A percentile compares a stretch with the other conserved stretches of the same genome.
phyloP scores from a whole-genome alignment of 2,329 filamentous ascomycete species.

The Fusarium sp. region DNA sequence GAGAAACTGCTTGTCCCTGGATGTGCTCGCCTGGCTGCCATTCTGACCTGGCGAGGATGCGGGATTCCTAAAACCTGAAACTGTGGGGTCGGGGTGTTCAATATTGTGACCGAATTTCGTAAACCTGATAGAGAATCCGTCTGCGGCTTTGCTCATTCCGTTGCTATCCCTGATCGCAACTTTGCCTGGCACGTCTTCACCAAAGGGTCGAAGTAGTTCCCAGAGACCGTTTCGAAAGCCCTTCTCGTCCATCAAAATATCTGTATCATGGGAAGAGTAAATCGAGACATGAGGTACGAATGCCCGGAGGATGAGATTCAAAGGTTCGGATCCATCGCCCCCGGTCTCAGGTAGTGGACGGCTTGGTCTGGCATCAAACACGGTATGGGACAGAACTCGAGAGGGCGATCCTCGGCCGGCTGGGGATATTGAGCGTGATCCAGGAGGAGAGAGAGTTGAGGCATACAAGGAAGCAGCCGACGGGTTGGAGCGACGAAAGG shows the following conservation, averaged over 20 bases:
- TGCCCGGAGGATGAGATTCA: constrained; percentile 78
- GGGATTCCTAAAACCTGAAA: constrained; percentile 43
- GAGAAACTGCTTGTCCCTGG: constrained; percentile 52
- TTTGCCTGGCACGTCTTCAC: constrained; percentile 86
- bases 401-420: constrained; percentile 68
- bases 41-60: constrained; percentile 53
- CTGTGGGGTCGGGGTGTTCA: constrained; percentile 59
- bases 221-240: constrained; percentile 85
- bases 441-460: constrained; percentile 73
- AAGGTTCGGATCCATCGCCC: constrained; percentile 62
- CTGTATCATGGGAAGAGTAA: constrained; percentile 86
- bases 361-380: constrained; percentile 61
- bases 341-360: constrained; percentile 57
- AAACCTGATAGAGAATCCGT: constrained; percentile 92
- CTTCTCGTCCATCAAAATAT: constrained; percentile 82
- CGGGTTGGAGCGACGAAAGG: constrained; percentile 65
- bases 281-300: constrained; percentile 92
- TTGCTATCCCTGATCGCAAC: constrained; percentile 91
- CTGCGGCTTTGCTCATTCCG: constrained; percentile 82
- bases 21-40: constrained; percentile 42
- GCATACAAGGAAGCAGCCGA: constrained; percentile 71
- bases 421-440: constrained; percentile 75
- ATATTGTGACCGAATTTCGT: constrained; percentile 72
- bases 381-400: constrained; percentile 66
- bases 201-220: constrained; percentile 89